Conservation (phyloP, 805 yeast genomes). For the Spathaspora passalidarum region DNA sequence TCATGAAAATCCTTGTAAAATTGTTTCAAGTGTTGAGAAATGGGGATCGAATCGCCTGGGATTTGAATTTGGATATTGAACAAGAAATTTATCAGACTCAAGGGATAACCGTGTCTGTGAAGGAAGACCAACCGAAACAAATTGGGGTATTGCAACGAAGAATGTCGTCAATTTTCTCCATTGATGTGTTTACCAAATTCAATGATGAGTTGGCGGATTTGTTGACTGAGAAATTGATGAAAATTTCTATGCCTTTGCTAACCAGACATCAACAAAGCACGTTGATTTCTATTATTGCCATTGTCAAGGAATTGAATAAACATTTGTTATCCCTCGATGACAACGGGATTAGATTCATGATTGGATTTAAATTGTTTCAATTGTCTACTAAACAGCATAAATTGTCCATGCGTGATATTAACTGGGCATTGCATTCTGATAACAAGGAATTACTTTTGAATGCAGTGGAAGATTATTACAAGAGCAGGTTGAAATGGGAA, state of each 20-base stretch:
- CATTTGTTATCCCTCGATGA: constrained; percentile 47
- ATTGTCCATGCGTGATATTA: constrained; percentile 74
- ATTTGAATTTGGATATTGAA: constrained; percentile 25
- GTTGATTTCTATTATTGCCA: constrained; percentile 63
- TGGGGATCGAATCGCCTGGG: constrained; percentile 29
- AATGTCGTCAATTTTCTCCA: constrained; percentile 1
- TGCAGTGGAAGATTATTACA: constrained; percentile 42
- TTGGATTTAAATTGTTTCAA: constrained; percentile 68
- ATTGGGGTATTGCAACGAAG: constrained; percentile 4
- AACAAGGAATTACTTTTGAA: constrained; percentile 66
- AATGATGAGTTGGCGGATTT: constrained; percentile 41
- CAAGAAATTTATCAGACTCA: constrained; percentile 14
- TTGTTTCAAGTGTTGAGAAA: constrained; percentile 52
- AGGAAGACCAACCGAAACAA: constrained; percentile 2
- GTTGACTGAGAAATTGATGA: constrained; percentile 59
- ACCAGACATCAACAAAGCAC: constrained; percentile 93
- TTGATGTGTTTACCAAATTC: constrained; percentile 35
- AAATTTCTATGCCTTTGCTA: constrained; percentile 68
- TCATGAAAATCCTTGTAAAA: constrained; percentile 52
- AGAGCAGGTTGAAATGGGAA: constrained; percentile 56
- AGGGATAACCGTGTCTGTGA: constrained; percentile 2
- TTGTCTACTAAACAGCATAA: constrained; percentile 45
- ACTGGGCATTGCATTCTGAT: constrained; percentile 85
- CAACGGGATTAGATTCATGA: constrained; percentile 67
- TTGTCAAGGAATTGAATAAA: constrained; percentile 54